Evolutionary conservation across 257 asterid species (phyloP).

Genomic region (Rauvolfia tetraphylla): DNA sequence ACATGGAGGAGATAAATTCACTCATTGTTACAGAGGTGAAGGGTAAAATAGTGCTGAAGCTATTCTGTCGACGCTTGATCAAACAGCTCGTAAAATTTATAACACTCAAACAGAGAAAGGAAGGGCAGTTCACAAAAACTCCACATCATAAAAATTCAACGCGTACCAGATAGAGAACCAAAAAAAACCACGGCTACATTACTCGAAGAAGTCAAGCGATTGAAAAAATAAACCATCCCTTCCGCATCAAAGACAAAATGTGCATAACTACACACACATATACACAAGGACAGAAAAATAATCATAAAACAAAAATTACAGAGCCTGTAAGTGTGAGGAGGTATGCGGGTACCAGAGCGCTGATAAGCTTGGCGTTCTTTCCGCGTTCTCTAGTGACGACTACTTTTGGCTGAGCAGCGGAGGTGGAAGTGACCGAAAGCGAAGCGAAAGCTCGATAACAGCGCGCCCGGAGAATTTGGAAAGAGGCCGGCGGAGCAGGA

Average conservation of each 20-base stretch:
- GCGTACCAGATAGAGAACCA: neutral
- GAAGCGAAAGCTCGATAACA: constrained; percentile 16
- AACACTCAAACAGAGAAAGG: neutral
- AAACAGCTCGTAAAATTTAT: constrained; percentile 19
- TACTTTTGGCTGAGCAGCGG: constrained; percentile 43
- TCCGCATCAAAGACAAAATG: neutral
- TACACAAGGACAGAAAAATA: neutral
- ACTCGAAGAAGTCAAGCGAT: neutral
- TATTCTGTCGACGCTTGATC: constrained; percentile 24
- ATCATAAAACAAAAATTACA: neutral
- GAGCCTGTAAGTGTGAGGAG: neutral
- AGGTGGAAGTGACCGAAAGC: constrained; percentile 24
- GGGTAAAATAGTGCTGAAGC: neutral
- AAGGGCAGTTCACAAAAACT: neutral
- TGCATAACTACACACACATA: neutral
- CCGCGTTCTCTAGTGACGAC: constrained; percentile 88
- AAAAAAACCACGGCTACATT: neutral
- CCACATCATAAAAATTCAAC: neutral
- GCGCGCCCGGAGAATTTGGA: constrained; percentile 13
- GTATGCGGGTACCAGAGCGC: constrained; percentile 44
- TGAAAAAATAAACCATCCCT: neutral
- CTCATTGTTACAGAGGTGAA: neutral
- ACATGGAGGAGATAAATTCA: neutral
- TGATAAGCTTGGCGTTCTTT: constrained; percentile 66
- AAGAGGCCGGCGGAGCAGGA: constrained; percentile 16